Base-by-base conservation (phyloP, 371 early-diverging fungal species). In the Fennellomyces sp. region DNA sequence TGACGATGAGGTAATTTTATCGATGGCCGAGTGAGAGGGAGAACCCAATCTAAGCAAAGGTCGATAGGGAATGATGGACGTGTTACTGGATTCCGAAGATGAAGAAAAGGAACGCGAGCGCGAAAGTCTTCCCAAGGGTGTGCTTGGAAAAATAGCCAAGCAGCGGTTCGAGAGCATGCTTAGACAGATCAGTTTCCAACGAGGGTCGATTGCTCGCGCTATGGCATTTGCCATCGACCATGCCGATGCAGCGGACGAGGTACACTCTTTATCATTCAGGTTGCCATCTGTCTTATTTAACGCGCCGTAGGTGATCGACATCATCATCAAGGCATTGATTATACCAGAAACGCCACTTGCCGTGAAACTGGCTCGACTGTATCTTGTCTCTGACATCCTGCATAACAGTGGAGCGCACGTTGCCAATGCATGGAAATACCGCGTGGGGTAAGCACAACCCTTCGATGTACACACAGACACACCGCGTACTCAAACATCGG, bases 171-270 rank as follows among this genome's bases (percentile, higher is more conserved):
- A 82, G 49, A 73, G 77, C 0, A 75, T 90, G 57, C 63, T 91
- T 26, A 65, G 84, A 38, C 73, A 80, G 42, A 75, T 89, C 29
- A 76, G 78, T 5, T 78, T 79, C 19, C 81, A 84, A 52, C 78
- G 93, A 23, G 84, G 86, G n/a, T 70, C 74, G 1, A 92, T 96
- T 58, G 94, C 90, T 1, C 65, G 81, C 5, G 83, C 89, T 7
- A 96, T 96, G 97, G 81, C 87, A n/a, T 91, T 94, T 75, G 89
- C 89, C 26, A 85, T 97, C 38, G 89, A 91, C 53, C 92, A 93
- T 64, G 88, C 95, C 0, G 88, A 91, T 49, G 91, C 93, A 0
- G 87, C 93, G 0, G 88, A 89, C 23, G 91, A 91, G 68, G 89
- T 87, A 70, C 53, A 53, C 56, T 5, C 26, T 15, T 21, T 29